Base-by-base conservation (phyloP, 2,329 filamentous ascomycete species). In the Paraphaeosphaeria sporulosa region DNA sequence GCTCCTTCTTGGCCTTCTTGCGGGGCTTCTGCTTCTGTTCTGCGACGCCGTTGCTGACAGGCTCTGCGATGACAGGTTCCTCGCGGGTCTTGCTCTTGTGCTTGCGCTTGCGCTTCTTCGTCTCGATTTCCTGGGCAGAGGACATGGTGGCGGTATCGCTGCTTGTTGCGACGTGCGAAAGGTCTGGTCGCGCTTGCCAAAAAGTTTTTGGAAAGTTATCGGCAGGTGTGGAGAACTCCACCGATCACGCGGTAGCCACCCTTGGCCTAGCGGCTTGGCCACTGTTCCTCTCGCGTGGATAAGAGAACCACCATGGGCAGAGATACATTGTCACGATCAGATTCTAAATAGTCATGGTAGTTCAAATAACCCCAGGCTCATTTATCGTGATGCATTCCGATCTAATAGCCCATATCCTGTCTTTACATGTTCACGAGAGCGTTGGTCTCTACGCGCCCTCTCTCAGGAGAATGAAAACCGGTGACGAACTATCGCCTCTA, bases 101-200 rank as follows among this genome's bases (percentile, higher is more conserved):
- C 72, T 82, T 83, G 65, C 81, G 73, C 76, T 83, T 83, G 55
- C 81, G 78, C 73, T 83, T 83, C 60, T 80, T 81, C 9, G 75
- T 73, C 25, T 79, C 75, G 48, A 78, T 70, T 56, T 80, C 78
- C 56, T 72, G 65, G 59, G 76, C 64, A 49, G 76, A 73, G 49
- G 76, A 73, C 76, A 80, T 80, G 30, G 62, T 74, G 65, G 44
- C 21, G 55, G 44, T 63, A 44, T 51, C 43, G 7, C 42, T 57
- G 50, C 34, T 52, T 30, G 32, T 12, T 51, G 36, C 46, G 42
- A 17, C 56, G 51, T 40, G 61, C 53, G 17, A 62, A 60, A 50
- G 42, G 55, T 27, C 61, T 55, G 67, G 62, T 57, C 61, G 60
- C 42, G 50, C 44, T 27, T 27, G 25, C 59, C 59, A 61, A 67